Evolutionary conservation across 305 asterid species (phyloP).

Genomic region (Fraxinus greggii): DNA sequence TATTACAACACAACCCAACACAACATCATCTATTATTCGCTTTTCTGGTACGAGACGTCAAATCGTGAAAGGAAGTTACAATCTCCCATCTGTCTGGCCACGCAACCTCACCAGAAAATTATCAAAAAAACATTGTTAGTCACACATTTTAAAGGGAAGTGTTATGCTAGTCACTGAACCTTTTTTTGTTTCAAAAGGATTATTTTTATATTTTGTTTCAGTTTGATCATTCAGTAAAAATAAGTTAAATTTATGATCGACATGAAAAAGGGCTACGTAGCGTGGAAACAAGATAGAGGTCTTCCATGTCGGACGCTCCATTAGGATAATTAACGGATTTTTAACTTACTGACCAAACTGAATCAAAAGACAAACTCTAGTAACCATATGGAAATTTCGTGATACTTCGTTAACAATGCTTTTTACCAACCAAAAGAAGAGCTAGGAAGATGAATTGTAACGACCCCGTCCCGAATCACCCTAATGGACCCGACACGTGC

Average conservation of each 20-base stretch:
- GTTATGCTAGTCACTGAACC: not conserved
- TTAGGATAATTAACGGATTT: no score
- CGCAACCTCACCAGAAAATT: not conserved
- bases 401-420: not conserved
- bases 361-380: not conserved
- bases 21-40: not conserved
- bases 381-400: not conserved
- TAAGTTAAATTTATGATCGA: not conserved
- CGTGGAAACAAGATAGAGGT: no score
- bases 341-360: no score
- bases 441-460: not conserved
- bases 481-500: no score
- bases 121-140: no score
- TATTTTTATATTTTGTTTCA: no score
- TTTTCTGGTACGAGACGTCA: not conserved
- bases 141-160: no score
- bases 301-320: no score
- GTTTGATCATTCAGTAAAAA: not conserved
- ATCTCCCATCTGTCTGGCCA: not conserved
- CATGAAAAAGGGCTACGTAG: no score
- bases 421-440: no score
- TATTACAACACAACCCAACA: no score
- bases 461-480: no score
- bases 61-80: not conserved
- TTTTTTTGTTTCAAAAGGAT: not conserved